phyloP scores from a whole-genome alignment of 345 rosid genomes.

The Diplotaxis tenuifolia region DNA sequence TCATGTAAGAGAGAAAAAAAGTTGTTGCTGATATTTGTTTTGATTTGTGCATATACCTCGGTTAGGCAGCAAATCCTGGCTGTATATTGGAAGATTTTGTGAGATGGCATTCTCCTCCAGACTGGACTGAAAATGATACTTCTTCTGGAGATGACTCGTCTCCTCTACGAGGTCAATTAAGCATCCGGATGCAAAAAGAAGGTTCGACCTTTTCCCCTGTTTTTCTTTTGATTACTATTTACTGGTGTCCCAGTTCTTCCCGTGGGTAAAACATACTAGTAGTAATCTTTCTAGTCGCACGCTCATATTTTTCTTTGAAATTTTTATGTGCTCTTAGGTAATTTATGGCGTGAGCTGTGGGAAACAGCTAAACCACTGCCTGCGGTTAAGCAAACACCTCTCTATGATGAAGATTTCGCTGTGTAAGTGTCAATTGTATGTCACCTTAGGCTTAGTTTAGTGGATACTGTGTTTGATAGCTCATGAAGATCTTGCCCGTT shows the following conservation, averaged over 20 bases:
- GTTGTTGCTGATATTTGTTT: not conserved
- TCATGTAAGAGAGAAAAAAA: not conserved
- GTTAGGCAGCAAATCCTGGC: slow-evolving; percentile 97
- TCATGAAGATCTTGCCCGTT: slow-evolving; percentile 15
- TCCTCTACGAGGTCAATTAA: slow-evolving; percentile 69
- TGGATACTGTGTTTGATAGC: slow-evolving; percentile 9
- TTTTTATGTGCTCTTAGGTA: slow-evolving; percentile 47
- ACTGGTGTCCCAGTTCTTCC: not conserved
- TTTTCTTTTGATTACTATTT: not conserved
- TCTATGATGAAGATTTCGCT: slow-evolving; percentile 89
- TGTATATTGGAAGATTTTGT: slow-evolving; percentile 98
- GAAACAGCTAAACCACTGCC: slow-evolving; percentile 86
- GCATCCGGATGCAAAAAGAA: slow-evolving; percentile 95
- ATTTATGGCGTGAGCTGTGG: slow-evolving; percentile 97
- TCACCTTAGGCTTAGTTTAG: slow-evolving; percentile 3
- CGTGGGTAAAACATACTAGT: not conserved
- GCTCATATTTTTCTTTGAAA: slow-evolving; percentile 4
- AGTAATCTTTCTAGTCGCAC: not conserved
- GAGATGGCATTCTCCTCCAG: slow-evolving; percentile 99
- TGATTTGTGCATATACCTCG: slow-evolving; percentile 4
- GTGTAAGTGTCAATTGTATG: slow-evolving; percentile 61
- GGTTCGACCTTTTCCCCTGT: slow-evolving; percentile 44
- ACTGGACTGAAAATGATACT: slow-evolving; percentile 74
- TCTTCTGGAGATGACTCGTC: slow-evolving; percentile 52
- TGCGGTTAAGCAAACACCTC: slow-evolving; percentile 85